Conservation (phyloP, 352 stramenopile species). For the Pythium dissotocum region DNA sequence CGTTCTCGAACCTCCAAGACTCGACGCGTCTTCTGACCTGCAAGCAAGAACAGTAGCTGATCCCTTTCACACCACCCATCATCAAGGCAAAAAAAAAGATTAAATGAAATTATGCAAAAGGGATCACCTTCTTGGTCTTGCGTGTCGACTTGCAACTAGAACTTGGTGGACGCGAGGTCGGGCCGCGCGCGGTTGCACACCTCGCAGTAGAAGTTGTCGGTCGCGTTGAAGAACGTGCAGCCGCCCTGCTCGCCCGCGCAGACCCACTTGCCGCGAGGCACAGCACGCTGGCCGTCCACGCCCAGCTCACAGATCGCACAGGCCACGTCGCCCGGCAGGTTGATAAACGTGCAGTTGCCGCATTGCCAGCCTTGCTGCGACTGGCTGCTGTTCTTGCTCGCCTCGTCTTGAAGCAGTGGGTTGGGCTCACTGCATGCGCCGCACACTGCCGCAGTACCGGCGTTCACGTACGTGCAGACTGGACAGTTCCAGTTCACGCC, state of each 20-base stretch:
- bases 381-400: constrained; percentile 9
- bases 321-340: constrained; percentile 64
- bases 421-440: constrained; percentile 68
- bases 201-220: constrained; percentile 86
- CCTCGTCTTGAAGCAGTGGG: constrained; percentile 39
- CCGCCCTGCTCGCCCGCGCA: constrained; percentile 81
- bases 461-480: constrained; percentile 84
- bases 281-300: constrained; percentile 72
- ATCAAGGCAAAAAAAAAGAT: background rate
- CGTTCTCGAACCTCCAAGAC: too few species aligned
- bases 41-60: too few species aligned
- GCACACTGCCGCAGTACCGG: constrained; percentile 38
- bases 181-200: constrained; percentile 86
- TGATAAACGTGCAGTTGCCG: constrained; percentile 86
- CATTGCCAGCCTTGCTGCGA: constrained; percentile 75
- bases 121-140: background rate
- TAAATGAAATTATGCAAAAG: background rate
- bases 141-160: constrained; percentile 33
- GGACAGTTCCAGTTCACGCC: constrained; percentile 56
- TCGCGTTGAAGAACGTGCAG: constrained; percentile 88
- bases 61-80: too few species aligned
- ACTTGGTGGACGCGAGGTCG: constrained; percentile 69
- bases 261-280: constrained; percentile 84
- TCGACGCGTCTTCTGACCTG: too few species aligned
- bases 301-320: constrained; percentile 85